Evolutionary conservation across 139 green algal species (phyloP).

Genomic region (Chlamydomonas schloesseri): DNA sequence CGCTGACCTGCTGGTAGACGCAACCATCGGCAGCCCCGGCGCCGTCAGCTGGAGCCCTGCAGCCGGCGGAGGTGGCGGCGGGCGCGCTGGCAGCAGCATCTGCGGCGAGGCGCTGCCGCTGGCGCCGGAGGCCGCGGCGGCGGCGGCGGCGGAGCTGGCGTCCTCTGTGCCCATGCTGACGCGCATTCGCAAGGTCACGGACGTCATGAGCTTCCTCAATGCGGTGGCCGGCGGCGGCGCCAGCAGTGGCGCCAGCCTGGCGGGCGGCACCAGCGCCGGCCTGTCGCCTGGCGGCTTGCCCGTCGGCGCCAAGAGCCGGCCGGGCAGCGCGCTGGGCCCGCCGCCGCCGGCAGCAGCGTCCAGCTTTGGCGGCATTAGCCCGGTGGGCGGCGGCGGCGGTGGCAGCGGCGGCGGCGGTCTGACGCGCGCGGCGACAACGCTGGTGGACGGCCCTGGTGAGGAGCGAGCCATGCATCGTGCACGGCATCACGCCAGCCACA

Average conservation of each 20-base stretch:
- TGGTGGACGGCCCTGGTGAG: not conserved
- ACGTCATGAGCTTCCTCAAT: conserved; percentile 29
- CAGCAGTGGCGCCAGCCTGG: not conserved
- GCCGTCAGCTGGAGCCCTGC: no score
- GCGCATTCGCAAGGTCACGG: conserved; percentile 17
- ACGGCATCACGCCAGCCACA: not conserved
- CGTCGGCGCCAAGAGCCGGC: not conserved
- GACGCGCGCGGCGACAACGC: not conserved
- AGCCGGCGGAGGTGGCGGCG: no score
- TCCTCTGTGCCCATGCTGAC: conserved; percentile 23
- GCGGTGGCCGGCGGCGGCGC: not conserved
- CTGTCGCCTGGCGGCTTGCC: not conserved
- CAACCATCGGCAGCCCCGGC: not conserved
- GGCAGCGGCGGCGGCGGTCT: not conserved
- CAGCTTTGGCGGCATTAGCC: not conserved
- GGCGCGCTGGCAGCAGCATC: not conserved
- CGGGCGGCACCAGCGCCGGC: not conserved
- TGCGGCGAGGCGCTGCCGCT: not conserved
- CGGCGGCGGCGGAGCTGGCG: conserved; percentile 16
- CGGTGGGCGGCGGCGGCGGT: not conserved
- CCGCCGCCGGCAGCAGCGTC: not conserved
- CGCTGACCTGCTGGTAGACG: not conserved
- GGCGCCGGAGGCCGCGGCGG: not conserved
- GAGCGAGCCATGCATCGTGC: not conserved
- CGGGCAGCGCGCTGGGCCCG: conserved; percentile 14